Conservation (phyloP, 805 yeast genomes). For the Nakazawaea pomicola region DNA sequence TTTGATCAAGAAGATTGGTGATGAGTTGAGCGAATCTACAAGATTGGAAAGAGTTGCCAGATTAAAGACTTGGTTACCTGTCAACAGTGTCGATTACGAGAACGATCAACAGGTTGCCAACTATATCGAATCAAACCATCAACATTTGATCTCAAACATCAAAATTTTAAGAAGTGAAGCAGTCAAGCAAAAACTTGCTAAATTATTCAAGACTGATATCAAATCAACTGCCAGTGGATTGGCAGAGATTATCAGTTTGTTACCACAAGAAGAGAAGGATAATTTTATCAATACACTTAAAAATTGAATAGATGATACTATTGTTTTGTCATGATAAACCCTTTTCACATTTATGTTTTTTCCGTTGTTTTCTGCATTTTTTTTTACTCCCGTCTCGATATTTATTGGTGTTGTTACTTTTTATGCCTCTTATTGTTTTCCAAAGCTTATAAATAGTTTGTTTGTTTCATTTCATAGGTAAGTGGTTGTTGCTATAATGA, state of each 20-base stretch:
- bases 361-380: too few relatives aligned
- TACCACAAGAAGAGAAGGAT: conserved; percentile 51
- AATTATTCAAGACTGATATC: conserved; percentile 48
- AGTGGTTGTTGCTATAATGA: too few relatives aligned
- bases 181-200: conserved; percentile 59
- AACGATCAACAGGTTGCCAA: conserved; percentile 74
- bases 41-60: conserved; percentile 83
- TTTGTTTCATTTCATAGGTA: too few relatives aligned
- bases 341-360: too few relatives aligned
- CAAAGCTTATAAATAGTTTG: not conserved
- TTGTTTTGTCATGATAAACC: too few relatives aligned
- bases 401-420: not conserved
- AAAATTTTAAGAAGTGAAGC: conserved; percentile 63
- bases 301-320: conserved; percentile 10
- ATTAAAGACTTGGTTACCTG: conserved; percentile 82
- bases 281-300: conserved; percentile 28
- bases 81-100: conserved; percentile 58
- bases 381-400: not conserved
- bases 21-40: conserved; percentile 47
- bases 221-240: conserved; percentile 51
- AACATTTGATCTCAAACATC: conserved; percentile 52
- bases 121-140: conserved; percentile 81
- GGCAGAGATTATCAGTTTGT: conserved; percentile 46
- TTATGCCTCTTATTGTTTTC: not conserved
- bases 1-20: conserved; percentile 67